Conservation (phyloP, 306 rosid species). For the Urtica urens region DNA sequence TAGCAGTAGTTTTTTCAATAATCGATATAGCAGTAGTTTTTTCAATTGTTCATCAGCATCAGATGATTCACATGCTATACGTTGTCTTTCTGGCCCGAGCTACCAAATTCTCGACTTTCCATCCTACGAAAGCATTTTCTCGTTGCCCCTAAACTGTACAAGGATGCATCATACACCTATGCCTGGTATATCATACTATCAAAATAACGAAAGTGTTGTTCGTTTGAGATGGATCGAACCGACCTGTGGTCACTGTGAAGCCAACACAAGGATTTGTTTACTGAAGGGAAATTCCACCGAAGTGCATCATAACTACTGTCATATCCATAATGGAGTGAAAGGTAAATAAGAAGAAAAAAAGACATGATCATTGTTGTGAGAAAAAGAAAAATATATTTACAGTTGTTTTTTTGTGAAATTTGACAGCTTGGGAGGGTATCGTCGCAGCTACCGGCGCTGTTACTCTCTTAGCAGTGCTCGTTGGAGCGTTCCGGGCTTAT, state of each 20-base stretch:
- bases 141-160: neutral
- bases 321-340: no score
- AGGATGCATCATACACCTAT: neutral
- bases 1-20: no score
- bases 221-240: neutral
- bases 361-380: neutral
- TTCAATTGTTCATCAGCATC: no score
- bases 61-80: no score
- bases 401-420: neutral
- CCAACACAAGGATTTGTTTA: neutral
- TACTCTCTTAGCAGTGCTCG: neutral
- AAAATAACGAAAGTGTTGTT: neutral
- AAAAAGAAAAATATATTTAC: no score
- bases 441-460: neutral
- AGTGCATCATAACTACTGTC: no score
- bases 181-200: neutral
- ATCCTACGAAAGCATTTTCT: no score
- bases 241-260: neutral
- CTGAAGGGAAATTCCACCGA: neutral
- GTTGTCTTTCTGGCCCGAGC: no score
- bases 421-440: neutral
- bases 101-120: no score
- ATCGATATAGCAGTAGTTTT: no score
- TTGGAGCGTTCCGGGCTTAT: neutral
- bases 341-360: neutral